Evolutionary conservation across 208 protist species (phyloP).

Genomic region (Lotmaria passim): DNA sequence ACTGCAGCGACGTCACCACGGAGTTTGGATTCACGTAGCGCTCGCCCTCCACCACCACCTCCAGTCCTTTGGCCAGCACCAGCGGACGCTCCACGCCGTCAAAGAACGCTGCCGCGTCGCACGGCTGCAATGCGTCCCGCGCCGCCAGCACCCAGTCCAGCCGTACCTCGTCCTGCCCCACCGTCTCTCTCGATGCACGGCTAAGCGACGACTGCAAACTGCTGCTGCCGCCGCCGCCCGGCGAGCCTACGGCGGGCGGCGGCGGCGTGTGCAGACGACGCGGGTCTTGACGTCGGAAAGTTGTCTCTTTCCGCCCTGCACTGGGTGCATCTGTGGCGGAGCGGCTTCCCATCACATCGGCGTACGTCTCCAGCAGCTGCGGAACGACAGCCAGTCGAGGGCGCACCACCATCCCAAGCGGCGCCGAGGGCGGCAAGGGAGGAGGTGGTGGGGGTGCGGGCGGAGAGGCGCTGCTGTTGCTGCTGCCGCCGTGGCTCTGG

Average conservation of each 20-base stretch:
- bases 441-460: too few species aligned
- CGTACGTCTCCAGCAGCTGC: slow-evolving; percentile 49
- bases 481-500: not conserved
- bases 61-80: slow-evolving; percentile 48
- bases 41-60: slow-evolving; percentile 55
- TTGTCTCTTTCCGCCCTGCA: too few species aligned
- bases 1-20: slow-evolving; percentile 55
- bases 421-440: slow-evolving; percentile 6
- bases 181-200: slow-evolving; percentile 5
- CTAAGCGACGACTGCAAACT: slow-evolving; percentile 6
- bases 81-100: slow-evolving; percentile 56
- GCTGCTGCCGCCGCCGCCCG: too few species aligned
- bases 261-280: too few species aligned
- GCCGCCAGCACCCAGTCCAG: slow-evolving; percentile 26
- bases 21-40: slow-evolving; percentile 36
- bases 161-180: slow-evolving; percentile 15
- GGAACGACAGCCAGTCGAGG: slow-evolving; percentile 24
- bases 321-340: not conserved
- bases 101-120: slow-evolving; percentile 34
- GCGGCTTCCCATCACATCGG: slow-evolving; percentile 30
- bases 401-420: slow-evolving; percentile 21
- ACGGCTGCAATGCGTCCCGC: slow-evolving; percentile 28
- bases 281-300: too few species aligned
- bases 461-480: not conserved
- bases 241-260: too few species aligned